Evolutionary conservation across 345 rosid genomes (phyloP).

Genomic region (Eucalyptus victrix): DNA sequence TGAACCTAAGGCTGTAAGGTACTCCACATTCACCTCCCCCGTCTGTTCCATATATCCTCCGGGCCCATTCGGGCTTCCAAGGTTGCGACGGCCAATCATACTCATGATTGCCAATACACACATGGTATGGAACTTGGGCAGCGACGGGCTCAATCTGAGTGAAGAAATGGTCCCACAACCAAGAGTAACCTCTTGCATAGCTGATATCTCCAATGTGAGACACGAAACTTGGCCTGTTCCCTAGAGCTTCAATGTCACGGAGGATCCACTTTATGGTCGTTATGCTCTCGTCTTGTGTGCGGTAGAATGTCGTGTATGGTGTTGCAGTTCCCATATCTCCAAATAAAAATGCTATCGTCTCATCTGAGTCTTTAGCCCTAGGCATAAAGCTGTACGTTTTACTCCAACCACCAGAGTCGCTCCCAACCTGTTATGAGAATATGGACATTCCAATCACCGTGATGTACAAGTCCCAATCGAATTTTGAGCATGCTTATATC

Average conservation of each 20-base stretch:
- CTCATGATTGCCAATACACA: conserved; percentile 92
- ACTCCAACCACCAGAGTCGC: conserved; percentile 75
- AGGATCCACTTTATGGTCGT: conserved; percentile 79
- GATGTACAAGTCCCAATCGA: not conserved
- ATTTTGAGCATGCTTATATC: not conserved
- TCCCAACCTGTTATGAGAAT: conserved; percentile 49
- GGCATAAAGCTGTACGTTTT: conserved; percentile 54
- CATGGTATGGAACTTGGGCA: conserved; percentile 76
- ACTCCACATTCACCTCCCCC: conserved; percentile 97
- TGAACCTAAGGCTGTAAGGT: conserved; percentile 79
- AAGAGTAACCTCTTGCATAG: conserved; percentile 76
- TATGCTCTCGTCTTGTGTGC: conserved; percentile 76
- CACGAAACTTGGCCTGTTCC: conserved; percentile 51
- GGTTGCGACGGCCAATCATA: conserved; percentile 93
- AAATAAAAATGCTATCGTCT: conserved; percentile 62
- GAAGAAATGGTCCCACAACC: conserved; percentile 95
- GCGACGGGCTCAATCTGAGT: conserved; percentile 66
- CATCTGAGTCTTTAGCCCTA: conserved; percentile 29
- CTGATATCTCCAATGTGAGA: conserved; percentile 95
- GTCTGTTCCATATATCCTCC: conserved; percentile 43
- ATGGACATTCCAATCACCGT: not conserved
- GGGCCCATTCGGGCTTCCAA: conserved; percentile 83
- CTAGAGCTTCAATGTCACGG: conserved; percentile 60
- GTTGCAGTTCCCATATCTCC: conserved; percentile 91
- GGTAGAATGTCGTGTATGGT: conserved; percentile 58